A percentile compares a stretch with the other conserved stretches of the same genome.
phyloP scores from a whole-genome alignment of 805 yeast species.

The Suhomyces emberorum region DNA sequence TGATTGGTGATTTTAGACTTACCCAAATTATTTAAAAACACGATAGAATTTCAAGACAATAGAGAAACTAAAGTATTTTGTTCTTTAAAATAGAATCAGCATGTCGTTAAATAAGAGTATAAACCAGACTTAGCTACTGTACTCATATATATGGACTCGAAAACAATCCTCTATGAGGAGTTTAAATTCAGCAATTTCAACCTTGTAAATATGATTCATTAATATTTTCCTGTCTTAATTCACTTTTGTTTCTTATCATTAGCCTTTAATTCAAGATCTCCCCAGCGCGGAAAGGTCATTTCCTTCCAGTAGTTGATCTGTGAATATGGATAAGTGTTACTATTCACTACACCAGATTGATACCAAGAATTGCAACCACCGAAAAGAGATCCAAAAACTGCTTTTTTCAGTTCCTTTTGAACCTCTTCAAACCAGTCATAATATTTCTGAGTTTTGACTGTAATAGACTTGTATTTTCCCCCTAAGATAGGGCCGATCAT shows the following conservation, averaged over 20 bases:
- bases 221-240: too few relatives aligned
- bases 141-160: too few relatives aligned
- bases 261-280: slow-evolving; percentile 17
- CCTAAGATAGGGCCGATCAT: slow-evolving; percentile 25
- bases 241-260: slow-evolving; percentile 6
- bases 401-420: slow-evolving; percentile 23
- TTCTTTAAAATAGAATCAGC: too few relatives aligned
- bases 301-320: slow-evolving; percentile 31
- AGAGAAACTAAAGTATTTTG: too few relatives aligned
- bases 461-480: slow-evolving; percentile 26
- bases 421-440: slow-evolving; percentile 30
- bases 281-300: slow-evolving; percentile 23
- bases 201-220: too few relatives aligned
- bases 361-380: slow-evolving; percentile 46
- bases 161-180: too few relatives aligned
- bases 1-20: too few relatives aligned
- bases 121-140: too few relatives aligned
- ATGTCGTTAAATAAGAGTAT: too few relatives aligned
- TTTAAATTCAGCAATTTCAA: too few relatives aligned
- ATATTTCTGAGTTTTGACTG: slow-evolving; percentile 29
- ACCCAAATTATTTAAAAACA: too few relatives aligned
- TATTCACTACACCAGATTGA: slow-evolving; percentile 23
- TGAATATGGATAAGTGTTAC: slow-evolving; percentile 36
- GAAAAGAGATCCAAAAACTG: slow-evolving; percentile 36
- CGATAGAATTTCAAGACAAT: too few relatives aligned